Base-by-base conservation (phyloP, 495 filamentous ascomycete genomes). In the Lichina pygmaea region DNA sequence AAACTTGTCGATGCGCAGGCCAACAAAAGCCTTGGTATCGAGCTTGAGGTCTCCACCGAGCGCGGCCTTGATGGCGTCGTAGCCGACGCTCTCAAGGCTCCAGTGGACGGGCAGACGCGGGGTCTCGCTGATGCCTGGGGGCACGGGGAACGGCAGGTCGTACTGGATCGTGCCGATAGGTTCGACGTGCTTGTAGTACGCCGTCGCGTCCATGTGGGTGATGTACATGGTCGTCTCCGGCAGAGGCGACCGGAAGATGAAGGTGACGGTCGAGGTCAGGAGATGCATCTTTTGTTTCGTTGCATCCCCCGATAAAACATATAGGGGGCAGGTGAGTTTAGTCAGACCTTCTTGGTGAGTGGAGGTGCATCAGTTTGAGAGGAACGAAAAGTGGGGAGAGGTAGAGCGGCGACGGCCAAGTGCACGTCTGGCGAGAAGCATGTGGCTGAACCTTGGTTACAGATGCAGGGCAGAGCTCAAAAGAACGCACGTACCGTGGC, bases 101-200 rank as follows among this genome's bases (percentile, higher is more conserved):
- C 86, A 78, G 31, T 77, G 65, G 6, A 94, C 86, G 0, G 89
- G 86, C 42, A 97, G 53, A 47, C 64, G 68, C 3, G 89, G 89
- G 2, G 75, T 78, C 45, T 66, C 56, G 4, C 73, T 73, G 5
- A 62, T 54, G 7, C 84, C 83, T 0, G 89, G 84, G 6, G 75
- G 79, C 8, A 86, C 77, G 8, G 73, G 67, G 55, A 93, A 86
- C 1, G 78, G 75, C 15, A 71, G 49, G 38, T 77, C 64, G 53
- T 86, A 83, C 12, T 72, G 48, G 49, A 94, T 93, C 12, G 63
- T 61, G 9, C 86, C 89, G 0, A 92, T 62, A 7, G 73, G 69
- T 24, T 85, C 71, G 16, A 75, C 77, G 44, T 83, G 66, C 49
- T 86, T 78, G 51, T 94, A 89, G 50, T 73, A 75, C 0, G 89